A percentile compares a stretch with the other conserved stretches of the same genome.
Conservation (phyloP, 2,329 filamentous ascomycete genomes). For the Colletotrichum filicis region DNA sequence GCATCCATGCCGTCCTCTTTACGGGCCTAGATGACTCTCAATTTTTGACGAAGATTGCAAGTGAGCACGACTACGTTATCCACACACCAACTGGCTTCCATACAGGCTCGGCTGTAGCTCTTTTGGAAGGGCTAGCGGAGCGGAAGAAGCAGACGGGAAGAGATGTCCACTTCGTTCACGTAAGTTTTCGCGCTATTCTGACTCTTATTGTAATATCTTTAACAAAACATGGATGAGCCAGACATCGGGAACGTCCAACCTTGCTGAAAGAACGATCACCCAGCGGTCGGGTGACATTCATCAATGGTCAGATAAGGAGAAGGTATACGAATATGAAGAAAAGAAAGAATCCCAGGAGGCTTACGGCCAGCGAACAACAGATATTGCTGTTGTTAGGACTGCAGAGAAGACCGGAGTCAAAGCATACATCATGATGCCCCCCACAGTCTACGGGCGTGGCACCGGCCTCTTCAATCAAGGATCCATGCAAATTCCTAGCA, state of each 20-base stretch:
- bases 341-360: slow-evolving; percentile 46
- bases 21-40: slow-evolving; percentile 37
- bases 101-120: slow-evolving; percentile 47
- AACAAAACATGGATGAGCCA: slow-evolving; percentile 22
- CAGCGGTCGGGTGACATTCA: slow-evolving; percentile 40
- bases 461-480: slow-evolving; percentile 52
- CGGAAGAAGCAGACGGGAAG: slow-evolving; percentile 47
- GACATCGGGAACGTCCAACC: slow-evolving; percentile 55
- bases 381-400: slow-evolving; percentile 53
- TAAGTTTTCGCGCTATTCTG: slow-evolving; percentile 17
- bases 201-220: neutral
- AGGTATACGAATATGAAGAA: slow-evolving; percentile 55
- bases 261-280: slow-evolving; percentile 54
- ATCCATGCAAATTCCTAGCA: slow-evolving; percentile 50
- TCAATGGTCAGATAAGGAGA: slow-evolving; percentile 54
- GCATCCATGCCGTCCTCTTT: slow-evolving; percentile 26
- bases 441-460: slow-evolving; percentile 58
- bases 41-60: slow-evolving; percentile 36
- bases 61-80: slow-evolving; percentile 51
- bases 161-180: slow-evolving; percentile 53
- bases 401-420: slow-evolving; percentile 52
- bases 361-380: slow-evolving; percentile 56
- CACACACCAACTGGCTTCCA: slow-evolving; percentile 54
- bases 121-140: slow-evolving; percentile 54
- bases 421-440: slow-evolving; percentile 57